Evolutionary conservation across 345 rosid species (phyloP).

Genomic region (Eucalyptus viminalis): DNA sequence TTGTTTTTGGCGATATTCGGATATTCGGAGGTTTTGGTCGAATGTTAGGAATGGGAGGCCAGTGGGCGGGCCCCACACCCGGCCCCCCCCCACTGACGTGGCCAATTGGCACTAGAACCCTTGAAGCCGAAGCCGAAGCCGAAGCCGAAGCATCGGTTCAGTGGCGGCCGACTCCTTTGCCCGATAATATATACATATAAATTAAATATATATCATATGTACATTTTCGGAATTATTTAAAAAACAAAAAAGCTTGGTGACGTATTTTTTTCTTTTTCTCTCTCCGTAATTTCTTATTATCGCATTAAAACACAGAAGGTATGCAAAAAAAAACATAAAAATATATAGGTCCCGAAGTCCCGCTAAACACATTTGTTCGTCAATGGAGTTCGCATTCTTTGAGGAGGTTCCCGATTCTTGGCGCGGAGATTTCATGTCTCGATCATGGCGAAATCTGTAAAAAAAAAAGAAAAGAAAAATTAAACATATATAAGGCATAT

Average conservation of each 20-base stretch:
- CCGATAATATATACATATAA: not conserved
- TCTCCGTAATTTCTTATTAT: not conserved
- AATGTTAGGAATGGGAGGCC: not conserved
- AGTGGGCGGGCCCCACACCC: not conserved
- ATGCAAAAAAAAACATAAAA: not conserved
- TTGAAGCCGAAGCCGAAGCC: not conserved
- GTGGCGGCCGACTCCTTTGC: not conserved
- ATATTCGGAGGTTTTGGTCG: not conserved
- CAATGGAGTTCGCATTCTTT: not conserved
- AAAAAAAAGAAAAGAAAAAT: not conserved
- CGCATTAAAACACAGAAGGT: not conserved
- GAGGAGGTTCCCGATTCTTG: not conserved
- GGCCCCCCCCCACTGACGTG: not conserved
- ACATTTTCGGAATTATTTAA: not conserved
- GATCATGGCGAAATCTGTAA: not conserved
- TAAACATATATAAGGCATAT: not conserved
- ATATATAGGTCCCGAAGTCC: not conserved
- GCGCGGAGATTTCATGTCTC: not conserved
- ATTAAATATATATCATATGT: too few relatives aligned
- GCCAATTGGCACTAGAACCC: not conserved
- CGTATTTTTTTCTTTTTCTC: not conserved
- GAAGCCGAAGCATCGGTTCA: not conserved
- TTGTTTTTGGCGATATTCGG: not conserved
- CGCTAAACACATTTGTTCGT: not conserved
- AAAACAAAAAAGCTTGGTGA: not conserved